These are phyloP conservation scores for Solanum pinnatisectum DNA, from an alignment of 257 asterid species.

Conservation along the genomic window DNA sequence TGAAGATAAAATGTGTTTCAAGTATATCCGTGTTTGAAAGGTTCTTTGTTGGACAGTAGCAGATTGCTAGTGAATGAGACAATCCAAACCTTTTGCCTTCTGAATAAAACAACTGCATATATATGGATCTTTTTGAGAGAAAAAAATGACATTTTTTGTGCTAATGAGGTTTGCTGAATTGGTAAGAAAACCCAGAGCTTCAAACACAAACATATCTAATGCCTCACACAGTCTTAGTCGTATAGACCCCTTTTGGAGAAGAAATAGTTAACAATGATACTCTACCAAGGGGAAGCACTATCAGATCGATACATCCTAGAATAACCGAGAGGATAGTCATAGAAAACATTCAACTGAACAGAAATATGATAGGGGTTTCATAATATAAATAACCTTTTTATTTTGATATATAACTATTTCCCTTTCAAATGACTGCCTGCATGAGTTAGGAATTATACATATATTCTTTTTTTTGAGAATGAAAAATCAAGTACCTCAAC, in stretches of 20 bases:
- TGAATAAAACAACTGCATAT: neutral
- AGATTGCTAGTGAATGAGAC: neutral
- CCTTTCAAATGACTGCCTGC: neutral
- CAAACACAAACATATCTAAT: neutral
- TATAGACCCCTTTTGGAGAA: neutral
- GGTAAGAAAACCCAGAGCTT: neutral
- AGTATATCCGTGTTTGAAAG: neutral
- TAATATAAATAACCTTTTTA: neutral
- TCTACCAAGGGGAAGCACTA: neutral
- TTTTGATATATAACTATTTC: neutral
- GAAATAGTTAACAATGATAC: neutral
- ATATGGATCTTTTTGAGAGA: neutral
- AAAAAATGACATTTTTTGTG: neutral
- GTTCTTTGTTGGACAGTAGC: neutral
- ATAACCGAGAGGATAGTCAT: neutral
- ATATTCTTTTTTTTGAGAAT: neutral
- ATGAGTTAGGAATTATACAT: neutral
- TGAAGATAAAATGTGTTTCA: neutral
- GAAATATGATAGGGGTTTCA: neutral
- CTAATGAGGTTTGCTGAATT: neutral
- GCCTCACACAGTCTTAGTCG: neutral
- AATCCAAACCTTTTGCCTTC: neutral
- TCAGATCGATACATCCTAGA: neutral
- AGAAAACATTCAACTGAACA: neutral
- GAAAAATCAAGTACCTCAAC: neutral